These are phyloP conservation scores for Colletotrichum sp. DNA, from an alignment of 2,329 filamentous ascomycete genomes.

Conservation along the genomic window DNA sequence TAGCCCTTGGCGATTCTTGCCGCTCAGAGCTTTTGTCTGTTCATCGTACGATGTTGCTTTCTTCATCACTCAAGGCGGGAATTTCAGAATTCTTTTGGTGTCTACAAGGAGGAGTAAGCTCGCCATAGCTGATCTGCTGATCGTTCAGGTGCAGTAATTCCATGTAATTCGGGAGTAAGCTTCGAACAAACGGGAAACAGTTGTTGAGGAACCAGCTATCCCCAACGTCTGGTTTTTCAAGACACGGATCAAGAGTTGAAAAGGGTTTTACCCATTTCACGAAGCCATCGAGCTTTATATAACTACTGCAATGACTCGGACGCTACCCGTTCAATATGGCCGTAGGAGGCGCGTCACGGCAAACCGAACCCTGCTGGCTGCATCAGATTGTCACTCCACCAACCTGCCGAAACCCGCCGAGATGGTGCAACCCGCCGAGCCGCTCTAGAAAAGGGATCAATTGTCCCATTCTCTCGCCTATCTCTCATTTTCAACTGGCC, in stretches of 20 bases:
- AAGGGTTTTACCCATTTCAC: neutral
- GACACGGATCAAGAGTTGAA: neutral
- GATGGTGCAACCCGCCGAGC: neutral
- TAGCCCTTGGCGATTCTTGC: neutral
- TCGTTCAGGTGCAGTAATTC: neutral
- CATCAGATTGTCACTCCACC: neutral
- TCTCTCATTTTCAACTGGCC: neutral
- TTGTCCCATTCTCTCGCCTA: neutral
- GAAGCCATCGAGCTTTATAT: neutral
- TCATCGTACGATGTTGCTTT: neutral
- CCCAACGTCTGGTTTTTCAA: neutral
- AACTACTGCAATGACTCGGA: neutral
- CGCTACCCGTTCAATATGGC: neutral
- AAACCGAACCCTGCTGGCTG: neutral
- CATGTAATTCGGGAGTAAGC: rapidly evolving
- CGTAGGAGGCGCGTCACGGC: neutral
- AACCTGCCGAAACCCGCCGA: neutral
- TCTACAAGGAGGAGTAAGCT: neutral
- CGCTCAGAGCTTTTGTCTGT: neutral
- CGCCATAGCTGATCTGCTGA: neutral
- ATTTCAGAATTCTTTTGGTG: neutral
- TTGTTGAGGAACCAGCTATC: neutral
- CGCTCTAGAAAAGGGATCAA: neutral
- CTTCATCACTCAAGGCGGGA: neutral
- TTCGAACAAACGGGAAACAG: neutral